Evolutionary conservation across 306 rosid species (phyloP).

Genomic region (Canavalia ensiformis): DNA sequence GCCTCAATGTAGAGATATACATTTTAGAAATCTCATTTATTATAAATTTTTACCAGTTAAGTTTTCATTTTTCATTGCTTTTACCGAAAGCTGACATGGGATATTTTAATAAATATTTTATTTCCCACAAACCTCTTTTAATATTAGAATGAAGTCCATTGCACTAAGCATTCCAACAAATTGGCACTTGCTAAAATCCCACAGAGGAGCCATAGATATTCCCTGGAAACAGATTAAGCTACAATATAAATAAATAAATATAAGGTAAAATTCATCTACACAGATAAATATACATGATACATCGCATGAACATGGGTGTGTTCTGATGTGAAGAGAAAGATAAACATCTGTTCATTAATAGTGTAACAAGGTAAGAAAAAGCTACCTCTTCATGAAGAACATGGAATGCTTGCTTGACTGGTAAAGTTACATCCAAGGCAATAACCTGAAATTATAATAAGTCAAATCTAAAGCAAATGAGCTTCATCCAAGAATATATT

Average conservation of each 20-base stretch:
- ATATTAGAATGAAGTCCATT: conserved; percentile 66
- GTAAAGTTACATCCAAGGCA: conserved; percentile 66
- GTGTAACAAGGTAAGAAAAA: conserved; percentile 1
- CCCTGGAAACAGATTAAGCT: conserved; percentile 59
- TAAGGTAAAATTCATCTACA: conserved; percentile 38
- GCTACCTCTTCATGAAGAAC: conserved; percentile 65
- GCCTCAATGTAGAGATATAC: conserved; percentile 1
- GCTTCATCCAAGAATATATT: conserved; percentile 28
- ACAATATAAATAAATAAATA: conserved; percentile 9
- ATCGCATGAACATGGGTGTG: not conserved
- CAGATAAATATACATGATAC: conserved; percentile 36
- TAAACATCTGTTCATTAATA: conserved; percentile 53
- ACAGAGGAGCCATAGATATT: conserved; percentile 66
- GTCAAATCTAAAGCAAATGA: conserved; percentile 39
- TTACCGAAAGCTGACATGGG: conserved; percentile 5
- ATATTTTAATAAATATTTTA: conserved; percentile 23
- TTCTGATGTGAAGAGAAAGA: conserved; percentile 25
- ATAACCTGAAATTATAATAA: conserved; percentile 57
- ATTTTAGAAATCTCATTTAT: not conserved
- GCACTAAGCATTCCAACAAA: conserved; percentile 72
- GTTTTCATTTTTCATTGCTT: conserved; percentile 17
- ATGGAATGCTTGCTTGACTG: conserved; percentile 74
- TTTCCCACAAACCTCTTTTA: conserved; percentile 67
- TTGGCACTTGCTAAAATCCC: conserved; percentile 63
- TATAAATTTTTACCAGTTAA: not conserved